Evolutionary conservation across 1,284 basidiomycete species (phyloP).

Genomic region (Crucibulum parvulum): DNA sequence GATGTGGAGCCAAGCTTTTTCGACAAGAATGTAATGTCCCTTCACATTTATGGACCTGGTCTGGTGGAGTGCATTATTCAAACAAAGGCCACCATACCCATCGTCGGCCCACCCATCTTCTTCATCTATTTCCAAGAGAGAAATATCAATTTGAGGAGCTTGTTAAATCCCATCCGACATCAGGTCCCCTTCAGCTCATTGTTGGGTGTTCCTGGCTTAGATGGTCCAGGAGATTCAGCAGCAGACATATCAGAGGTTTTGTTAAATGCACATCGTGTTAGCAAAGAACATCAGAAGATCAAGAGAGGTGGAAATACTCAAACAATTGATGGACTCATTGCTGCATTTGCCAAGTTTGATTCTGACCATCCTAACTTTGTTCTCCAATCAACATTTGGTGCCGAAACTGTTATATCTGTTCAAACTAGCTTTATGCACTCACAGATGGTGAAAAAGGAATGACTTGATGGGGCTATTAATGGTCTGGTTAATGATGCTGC

Average conservation of each 20-base stretch:
- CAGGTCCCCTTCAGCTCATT: slow-evolving; percentile 22
- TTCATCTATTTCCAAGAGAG: slow-evolving; percentile 13
- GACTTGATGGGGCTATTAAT: slow-evolving; percentile 25
- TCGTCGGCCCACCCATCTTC: slow-evolving; percentile 12
- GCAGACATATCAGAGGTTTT: slow-evolving; percentile 26
- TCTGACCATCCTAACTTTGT: slow-evolving; percentile 18
- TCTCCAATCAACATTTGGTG: slow-evolving; percentile 10
- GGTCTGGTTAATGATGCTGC: slow-evolving; percentile 41
- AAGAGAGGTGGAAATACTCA: slow-evolving; percentile 1
- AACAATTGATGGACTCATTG: slow-evolving; percentile 3
- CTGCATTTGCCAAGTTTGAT: slow-evolving; percentile 8
- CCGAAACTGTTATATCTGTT: slow-evolving; percentile 27
- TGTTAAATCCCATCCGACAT: slow-evolving; percentile 20
- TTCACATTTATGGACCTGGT: slow-evolving; percentile 4
- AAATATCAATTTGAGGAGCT: slow-evolving; percentile 15
- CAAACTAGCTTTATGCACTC: slow-evolving; percentile 29
- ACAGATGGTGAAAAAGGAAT: slow-evolving; percentile 21
- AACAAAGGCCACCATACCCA: slow-evolving; percentile 7
- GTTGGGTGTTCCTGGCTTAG: slow-evolving; percentile 24
- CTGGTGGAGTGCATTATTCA: neutral
- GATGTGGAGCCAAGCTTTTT: neutral
- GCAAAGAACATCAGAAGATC: slow-evolving; percentile 19
- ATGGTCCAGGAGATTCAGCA: slow-evolving; percentile 29
- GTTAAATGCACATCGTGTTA: slow-evolving; percentile 26
- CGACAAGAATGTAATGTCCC: slow-evolving; percentile 6